Evolutionary conservation across 495 filamentous ascomycete genomes (phyloP).

Genomic region (Aspergillus nanangensis): DNA sequence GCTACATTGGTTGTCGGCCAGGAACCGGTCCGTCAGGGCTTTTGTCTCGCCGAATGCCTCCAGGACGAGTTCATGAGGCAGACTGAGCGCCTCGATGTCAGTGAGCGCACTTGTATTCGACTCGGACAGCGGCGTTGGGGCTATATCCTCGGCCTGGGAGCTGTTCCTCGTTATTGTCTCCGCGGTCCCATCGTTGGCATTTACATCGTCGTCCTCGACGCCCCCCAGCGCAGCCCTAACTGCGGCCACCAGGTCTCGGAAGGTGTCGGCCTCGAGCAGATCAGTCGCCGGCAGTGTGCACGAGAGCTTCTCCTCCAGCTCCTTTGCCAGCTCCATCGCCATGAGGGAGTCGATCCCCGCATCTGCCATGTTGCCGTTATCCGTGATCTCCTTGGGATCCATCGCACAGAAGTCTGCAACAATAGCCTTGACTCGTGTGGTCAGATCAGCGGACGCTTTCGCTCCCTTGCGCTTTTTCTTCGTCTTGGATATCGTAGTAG

Average conservation of each 20-base stretch:
- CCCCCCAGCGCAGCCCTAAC: constrained; percentile 9
- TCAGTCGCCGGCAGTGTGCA: constrained; percentile 28
- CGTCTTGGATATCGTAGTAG: background rate
- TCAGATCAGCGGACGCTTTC: constrained; percentile 1
- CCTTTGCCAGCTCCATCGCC: constrained; percentile 50
- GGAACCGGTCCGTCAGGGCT: constrained; percentile 31
- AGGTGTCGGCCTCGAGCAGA: constrained; percentile 29
- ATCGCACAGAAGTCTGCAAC: constrained; percentile 37
- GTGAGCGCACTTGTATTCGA: constrained; percentile 5
- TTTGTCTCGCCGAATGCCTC: constrained; percentile 27
- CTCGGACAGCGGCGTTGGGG: background rate
- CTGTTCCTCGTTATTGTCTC: background rate
- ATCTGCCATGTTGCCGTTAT: constrained; percentile 36
- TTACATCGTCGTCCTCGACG: background rate
- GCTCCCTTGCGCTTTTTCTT: background rate
- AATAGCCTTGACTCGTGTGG: constrained; percentile 8
- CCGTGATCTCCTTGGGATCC: constrained; percentile 34
- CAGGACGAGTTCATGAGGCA: constrained; percentile 4
- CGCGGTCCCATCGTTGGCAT: background rate
- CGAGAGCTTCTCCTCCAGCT: constrained; percentile 44
- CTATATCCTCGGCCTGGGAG: background rate
- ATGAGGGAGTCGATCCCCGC: constrained; percentile 53
- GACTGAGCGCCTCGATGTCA: constrained; percentile 3
- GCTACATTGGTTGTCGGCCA: constrained; percentile 29
- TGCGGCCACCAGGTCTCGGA: constrained; percentile 11